These are phyloP conservation scores for Cryphonectria japonica DNA, from an alignment of 2,329 filamentous ascomycete genomes.

Conservation along the genomic window DNA sequence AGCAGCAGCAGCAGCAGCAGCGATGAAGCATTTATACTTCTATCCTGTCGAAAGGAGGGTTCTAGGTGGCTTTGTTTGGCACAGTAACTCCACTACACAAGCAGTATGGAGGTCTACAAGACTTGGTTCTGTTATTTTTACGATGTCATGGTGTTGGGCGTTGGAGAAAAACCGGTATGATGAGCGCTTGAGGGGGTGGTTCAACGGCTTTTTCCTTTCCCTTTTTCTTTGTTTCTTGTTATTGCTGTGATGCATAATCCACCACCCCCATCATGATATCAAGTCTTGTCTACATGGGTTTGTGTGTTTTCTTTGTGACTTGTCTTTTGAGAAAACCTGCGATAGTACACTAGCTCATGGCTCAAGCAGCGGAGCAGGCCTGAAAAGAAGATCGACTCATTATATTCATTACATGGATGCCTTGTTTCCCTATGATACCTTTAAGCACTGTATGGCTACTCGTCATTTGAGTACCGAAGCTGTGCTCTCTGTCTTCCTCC, in stretches of 20 bases:
- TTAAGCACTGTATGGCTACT: too few relatives aligned
- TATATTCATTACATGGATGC: background rate
- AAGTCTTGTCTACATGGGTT: background rate
- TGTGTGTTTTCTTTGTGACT: background rate
- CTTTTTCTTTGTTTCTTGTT: background rate
- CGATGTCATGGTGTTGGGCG: constrained; percentile 1
- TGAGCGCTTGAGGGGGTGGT: background rate
- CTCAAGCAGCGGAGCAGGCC: background rate
- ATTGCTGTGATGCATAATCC: background rate
- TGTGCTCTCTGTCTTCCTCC: background rate
- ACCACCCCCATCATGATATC: background rate
- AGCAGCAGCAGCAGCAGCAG: background rate
- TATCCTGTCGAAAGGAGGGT: background rate
- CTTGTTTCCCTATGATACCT: background rate
- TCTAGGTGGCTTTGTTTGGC: background rate
- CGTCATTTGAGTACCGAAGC: too few relatives aligned
- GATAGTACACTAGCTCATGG: background rate
- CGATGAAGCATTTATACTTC: background rate
- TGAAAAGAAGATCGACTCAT: background rate
- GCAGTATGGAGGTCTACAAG: background rate
- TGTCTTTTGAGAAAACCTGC: background rate
- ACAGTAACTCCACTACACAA: background rate
- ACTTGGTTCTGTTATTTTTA: background rate
- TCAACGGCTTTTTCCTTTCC: background rate
- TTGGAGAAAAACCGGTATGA: background rate